phyloP scores from a whole-genome alignment of 305 asterid species.

The Solanum hybrid region DNA sequence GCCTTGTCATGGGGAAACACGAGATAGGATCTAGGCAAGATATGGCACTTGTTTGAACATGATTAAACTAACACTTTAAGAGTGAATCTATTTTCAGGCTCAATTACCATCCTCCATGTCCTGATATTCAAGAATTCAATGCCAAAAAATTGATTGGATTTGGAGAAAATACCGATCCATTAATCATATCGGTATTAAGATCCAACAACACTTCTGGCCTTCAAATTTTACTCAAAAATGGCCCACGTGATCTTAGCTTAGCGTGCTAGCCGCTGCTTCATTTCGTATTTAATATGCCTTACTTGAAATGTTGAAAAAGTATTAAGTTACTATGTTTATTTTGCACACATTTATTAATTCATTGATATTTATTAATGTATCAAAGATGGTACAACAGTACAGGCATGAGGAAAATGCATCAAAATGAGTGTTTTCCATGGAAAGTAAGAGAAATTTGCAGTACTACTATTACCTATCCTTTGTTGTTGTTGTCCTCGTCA shows the following conservation, averaged over 20 bases:
- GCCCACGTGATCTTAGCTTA: background rate
- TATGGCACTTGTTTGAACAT: background rate
- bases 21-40: background rate
- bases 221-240: background rate
- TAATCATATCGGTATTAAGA: background rate
- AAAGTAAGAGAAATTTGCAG: too few species aligned
- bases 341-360: too few species aligned
- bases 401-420: too few species aligned
- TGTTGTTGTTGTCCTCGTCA: too few species aligned
- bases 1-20: background rate
- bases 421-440: too few species aligned
- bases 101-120: conserved; percentile 1
- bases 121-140: conserved; percentile 9
- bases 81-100: background rate
- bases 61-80: background rate
- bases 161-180: background rate
- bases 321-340: background rate
- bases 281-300: background rate
- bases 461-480: too few species aligned
- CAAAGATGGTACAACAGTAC: too few species aligned
- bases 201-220: background rate
- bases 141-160: background rate
- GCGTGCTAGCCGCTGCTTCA: background rate
- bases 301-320: background rate
- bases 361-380: too few species aligned